Percentiles rank a stretch among this genome's conserved stretches.
phyloP scores from a whole-genome alignment of 768 basidiomycete genomes.

The Tubosaeta sp. region DNA sequence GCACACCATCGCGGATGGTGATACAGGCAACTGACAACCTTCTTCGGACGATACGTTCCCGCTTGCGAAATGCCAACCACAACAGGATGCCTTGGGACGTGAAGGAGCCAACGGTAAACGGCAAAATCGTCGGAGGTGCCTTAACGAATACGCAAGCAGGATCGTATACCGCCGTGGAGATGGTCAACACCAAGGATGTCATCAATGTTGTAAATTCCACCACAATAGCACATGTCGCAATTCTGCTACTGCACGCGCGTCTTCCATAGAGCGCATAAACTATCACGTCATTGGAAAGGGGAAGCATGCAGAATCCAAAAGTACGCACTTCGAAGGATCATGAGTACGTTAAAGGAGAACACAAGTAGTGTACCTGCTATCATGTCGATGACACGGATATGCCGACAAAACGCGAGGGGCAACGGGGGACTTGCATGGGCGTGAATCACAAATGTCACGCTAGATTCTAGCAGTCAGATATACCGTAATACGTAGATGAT shows the following conservation, averaged over 20 bases:
- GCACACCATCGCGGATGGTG: slow-evolving; percentile 23
- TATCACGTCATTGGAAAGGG: slow-evolving; percentile 1
- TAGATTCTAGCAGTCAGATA: slow-evolving; percentile 1
- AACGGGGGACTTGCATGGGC: background rate
- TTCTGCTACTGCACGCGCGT: background rate
- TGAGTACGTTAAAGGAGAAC: slow-evolving; percentile 14
- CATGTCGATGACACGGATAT: slow-evolving; percentile 15
- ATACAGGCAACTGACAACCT: slow-evolving; percentile 9
- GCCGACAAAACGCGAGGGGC: slow-evolving; percentile 6
- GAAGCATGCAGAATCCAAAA: background rate
- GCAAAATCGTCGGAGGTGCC: background rate
- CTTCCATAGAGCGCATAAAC: slow-evolving; percentile 19
- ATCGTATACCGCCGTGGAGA: slow-evolving; percentile 13
- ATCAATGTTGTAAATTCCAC: slow-evolving; percentile 8
- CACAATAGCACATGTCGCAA: slow-evolving; percentile 8
- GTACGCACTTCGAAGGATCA: slow-evolving; percentile 22
- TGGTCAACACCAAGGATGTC: background rate
- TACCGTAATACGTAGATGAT: background rate
- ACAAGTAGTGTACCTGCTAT: slow-evolving; percentile 6
- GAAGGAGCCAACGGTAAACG: slow-evolving; percentile 7
- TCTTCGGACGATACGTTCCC: background rate
- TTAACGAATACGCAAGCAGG: slow-evolving; percentile 7
- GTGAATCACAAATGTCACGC: slow-evolving; percentile 7
- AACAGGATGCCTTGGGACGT: slow-evolving; percentile 16
- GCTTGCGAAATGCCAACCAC: slow-evolving; percentile 16